Evolutionary conservation across 306 rosid genomes (phyloP).

Genomic region (Cicer pinnatifidum): DNA sequence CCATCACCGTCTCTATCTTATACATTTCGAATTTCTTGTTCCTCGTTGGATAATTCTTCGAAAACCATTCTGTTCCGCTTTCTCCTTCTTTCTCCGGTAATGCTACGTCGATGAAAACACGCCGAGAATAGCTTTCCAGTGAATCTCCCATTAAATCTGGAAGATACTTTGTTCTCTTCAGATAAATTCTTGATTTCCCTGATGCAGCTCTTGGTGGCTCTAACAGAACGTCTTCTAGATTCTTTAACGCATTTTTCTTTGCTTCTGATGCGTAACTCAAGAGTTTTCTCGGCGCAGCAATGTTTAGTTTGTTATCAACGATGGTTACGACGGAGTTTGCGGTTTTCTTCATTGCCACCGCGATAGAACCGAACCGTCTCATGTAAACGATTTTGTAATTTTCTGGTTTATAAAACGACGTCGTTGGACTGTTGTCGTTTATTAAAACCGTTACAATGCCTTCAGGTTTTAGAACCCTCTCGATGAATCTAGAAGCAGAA

Average conservation of each 20-base stretch:
- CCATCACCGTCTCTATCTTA: constrained; percentile 57
- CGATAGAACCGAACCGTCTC: constrained; percentile 45
- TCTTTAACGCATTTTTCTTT: constrained; percentile 65
- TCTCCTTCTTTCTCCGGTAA: constrained; percentile 58
- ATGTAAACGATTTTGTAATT: constrained; percentile 56
- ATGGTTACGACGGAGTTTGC: background rate
- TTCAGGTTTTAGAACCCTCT: constrained; percentile 51
- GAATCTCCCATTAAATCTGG: constrained; percentile 84
- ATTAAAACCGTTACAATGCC: constrained; percentile 48
- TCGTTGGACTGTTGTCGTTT: background rate
- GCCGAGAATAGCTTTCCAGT: constrained; percentile 65
- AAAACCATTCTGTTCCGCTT: constrained; percentile 61
- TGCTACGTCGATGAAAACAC: constrained; percentile 74
- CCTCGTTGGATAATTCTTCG: constrained; percentile 64
- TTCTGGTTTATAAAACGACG: constrained; percentile 36
- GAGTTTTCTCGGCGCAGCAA: constrained; percentile 49
- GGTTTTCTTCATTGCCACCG: constrained; percentile 60
- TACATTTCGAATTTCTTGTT: constrained; percentile 70
- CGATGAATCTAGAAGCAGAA: constrained; percentile 47
- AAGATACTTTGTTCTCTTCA: constrained; percentile 60
- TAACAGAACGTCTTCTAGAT: constrained; percentile 74
- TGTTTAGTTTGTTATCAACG: background rate
- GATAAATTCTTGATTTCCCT: constrained; percentile 56
- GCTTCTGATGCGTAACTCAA: constrained; percentile 45
- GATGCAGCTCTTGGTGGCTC: constrained; percentile 83